Evolutionary conservation across 2,329 filamentous ascomycete species (phyloP), one percentile per base, ranked within the genome.

Genomic region (Sclerotinia nivalis): DNA sequence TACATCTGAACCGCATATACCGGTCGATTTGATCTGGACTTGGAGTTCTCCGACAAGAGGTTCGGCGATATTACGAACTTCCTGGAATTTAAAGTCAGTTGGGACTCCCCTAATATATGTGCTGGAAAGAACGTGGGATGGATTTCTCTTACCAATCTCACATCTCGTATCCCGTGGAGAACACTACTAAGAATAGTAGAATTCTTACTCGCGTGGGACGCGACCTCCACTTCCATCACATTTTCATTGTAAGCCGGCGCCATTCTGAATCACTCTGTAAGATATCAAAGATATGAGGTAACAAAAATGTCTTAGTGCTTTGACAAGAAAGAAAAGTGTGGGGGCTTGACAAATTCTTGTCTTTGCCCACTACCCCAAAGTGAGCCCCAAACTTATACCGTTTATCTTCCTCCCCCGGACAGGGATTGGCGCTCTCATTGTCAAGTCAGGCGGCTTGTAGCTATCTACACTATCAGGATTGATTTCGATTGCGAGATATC

Each of bases 1-100:
- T 68, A 91, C 86, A 79, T 91, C 89, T 10, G 88, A 91, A 69
- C 89, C 89, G 78, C 89, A 91, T 75, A 91, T 88, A 50, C 89
- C 89, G 34, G 89, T 91, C 9, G 86, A 84, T 75, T 86, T 86
- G 78, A 91, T 83, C 74, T 87, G 84, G 75, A 91, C 84, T 79
- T 91, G 89, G 69, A 91, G 83, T 76, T 91, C 88, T 68, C 80
- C 80, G 59, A 80, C 75, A 50, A 79, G 79, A 47, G 83, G 77
- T 47, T 76, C 73, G 62, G 76, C 69, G 49, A 88, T 82, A 50
- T 70, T 83, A 75, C 84, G 81, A 55, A 79, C 78, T 79, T 88
- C 86, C 86, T 88, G 72, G 65, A 15, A 1, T 18, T 40, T 12
- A 52, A 52, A 22, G 45, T 69, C n/a, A 69, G 28, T 64, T 25